These are phyloP conservation scores for Phytophthora sp. DNA, from an alignment of 352 stramenopile species.

Conservation along the genomic window DNA sequence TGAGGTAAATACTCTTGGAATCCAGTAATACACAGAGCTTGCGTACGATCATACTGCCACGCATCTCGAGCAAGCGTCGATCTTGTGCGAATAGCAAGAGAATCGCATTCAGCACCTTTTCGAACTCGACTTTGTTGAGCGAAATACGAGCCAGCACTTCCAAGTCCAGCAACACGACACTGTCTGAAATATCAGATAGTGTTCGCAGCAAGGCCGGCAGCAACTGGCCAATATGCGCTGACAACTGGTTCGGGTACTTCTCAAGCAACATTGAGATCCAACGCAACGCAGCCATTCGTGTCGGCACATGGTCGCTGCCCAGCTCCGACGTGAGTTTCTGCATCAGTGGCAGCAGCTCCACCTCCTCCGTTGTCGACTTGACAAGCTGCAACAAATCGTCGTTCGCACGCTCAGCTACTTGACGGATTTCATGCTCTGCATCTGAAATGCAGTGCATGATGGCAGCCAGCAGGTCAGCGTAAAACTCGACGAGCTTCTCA, in stretches of 20 bases:
- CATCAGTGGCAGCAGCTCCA: conserved; percentile 95
- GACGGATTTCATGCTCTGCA: conserved; percentile 95
- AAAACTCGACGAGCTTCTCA: conserved; percentile 95
- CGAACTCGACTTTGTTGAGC: conserved; percentile 92
- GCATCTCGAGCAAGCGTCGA: conserved; percentile 89
- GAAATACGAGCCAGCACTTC: conserved; percentile 97
- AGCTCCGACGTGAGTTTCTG: conserved; percentile 95
- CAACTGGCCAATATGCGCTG: conserved; percentile 91
- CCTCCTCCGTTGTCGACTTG: conserved; percentile 86
- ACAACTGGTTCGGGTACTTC: conserved; percentile 95
- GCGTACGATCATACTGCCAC: conserved; percentile 98
- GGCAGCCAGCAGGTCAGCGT: conserved; percentile 94
- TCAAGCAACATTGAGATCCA: conserved; percentile 99
- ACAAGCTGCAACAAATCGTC: conserved; percentile 96
- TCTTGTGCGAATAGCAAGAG: conserved; percentile 94
- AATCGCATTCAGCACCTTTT: conserved; percentile 94
- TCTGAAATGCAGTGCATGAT: conserved; percentile 99
- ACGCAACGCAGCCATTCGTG: conserved; percentile 92
- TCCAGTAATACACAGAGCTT: conserved; percentile 98
- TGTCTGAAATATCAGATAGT: conserved; percentile 95
- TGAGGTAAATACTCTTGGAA: conserved; percentile 98
- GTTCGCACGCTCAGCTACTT: conserved; percentile 97
- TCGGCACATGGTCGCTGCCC: conserved; percentile 96
- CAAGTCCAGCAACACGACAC: conserved; percentile 96
- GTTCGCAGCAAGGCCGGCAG: conserved; percentile 96